Base-by-base conservation (phyloP, 1,139 yeast genomes). In the Geotrichum cucujoidarum region DNA sequence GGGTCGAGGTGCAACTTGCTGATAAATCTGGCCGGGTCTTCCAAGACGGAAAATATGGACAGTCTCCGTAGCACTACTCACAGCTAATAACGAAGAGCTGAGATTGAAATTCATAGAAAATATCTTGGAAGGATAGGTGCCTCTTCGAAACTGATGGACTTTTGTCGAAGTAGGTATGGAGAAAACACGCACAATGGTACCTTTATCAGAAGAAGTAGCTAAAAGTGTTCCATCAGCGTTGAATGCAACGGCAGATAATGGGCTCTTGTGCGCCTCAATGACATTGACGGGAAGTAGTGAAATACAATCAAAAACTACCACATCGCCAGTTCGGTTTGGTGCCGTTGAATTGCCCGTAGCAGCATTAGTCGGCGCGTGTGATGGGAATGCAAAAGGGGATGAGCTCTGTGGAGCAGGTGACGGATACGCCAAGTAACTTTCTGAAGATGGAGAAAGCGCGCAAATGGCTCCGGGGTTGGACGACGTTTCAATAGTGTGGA, bases 121-220 rank as follows among this genome's bases (percentile, higher is more conserved):
- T n/a, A 92, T 88, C 59, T 76, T 81, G 5, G 97, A 84, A 2
- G 95, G 95, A 62, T 90, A 90, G 1, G 97, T 86, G 1, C 98
- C 98, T 61, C 97, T 75, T 57, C 98, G 75, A 66, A 92, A 92
- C 65, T 92, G 97, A 61, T 80, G 88, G 45, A 90, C 68, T 60
- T 90, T 87, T 18, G 79, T 75, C 0, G 97, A 97, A 0, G 86
- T 77, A 24, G 83, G 84, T 1, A 88, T 88, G n/a, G 83, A 75
- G 60, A 92, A 92, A 1, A 92, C 87, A 50, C 98, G 72, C 1
- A 92, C 80, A 40, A 92, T 88, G 0, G 98, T 92, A 3, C 98
- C 98, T 62, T 89, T 89, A 56, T 88, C 95, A 16, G 96, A 86
- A 0, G 97, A 96, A 0, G 97, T 89, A 1, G 97, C 97, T 43